Evolutionary conservation across 1,284 basidiomycete genomes (phyloP).

Genomic region (Fomitopsis betulina): DNA sequence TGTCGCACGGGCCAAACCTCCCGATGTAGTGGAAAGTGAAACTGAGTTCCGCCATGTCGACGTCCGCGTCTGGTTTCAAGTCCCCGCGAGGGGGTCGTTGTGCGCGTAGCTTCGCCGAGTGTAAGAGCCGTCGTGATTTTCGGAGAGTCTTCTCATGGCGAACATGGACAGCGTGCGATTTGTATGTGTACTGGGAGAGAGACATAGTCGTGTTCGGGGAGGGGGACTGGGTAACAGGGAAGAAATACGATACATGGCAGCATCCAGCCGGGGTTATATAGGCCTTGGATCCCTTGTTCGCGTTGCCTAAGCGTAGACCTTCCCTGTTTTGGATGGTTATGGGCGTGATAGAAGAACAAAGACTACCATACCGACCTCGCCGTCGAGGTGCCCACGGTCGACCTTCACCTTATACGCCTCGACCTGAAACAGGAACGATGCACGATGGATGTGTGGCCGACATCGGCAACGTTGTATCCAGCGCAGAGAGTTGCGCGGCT

Average conservation of each 20-base stretch:
- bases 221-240: neutral
- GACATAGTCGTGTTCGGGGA: neutral
- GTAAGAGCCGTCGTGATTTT: constrained; percentile 1
- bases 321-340: neutral
- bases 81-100: neutral
- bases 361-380: neutral
- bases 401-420: neutral
- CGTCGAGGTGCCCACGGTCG: neutral
- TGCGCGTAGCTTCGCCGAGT: constrained; percentile 1
- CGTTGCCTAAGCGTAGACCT: neutral
- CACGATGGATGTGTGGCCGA: no score
- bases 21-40: neutral
- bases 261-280: constrained; percentile 1
- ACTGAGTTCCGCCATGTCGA: neutral
- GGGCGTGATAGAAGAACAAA: constrained; percentile 4
- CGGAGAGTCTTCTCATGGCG: neutral
- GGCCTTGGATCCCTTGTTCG: neutral
- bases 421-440: neutral
- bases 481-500: no score
- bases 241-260: neutral
- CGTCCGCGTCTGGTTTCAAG: neutral
- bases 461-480: no score
- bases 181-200: neutral
- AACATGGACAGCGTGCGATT: neutral
- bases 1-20: neutral